A percentile compares a stretch with the other conserved stretches of the same genome.
These are phyloP conservation scores for Paraconiothyrium brasiliense DNA, from an alignment of 2,329 filamentous ascomycete species.

Conservation along the genomic window DNA sequence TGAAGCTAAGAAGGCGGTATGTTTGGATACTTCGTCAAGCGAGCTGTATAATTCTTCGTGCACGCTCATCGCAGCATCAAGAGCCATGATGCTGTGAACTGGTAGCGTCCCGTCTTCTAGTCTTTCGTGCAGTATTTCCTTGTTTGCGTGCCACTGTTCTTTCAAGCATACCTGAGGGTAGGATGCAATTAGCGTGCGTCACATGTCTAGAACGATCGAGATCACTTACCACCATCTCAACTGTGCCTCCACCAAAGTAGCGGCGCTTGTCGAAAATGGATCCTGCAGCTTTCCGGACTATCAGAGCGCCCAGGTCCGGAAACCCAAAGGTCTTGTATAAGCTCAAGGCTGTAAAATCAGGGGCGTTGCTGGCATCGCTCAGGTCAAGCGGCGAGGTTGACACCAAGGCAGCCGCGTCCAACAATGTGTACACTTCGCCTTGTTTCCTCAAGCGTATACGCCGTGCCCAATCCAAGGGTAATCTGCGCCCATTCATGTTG, in stretches of 20 bases:
- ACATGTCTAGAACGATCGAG: background rate
- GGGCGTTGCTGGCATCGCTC: constrained; percentile 65
- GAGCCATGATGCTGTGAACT: constrained; percentile 87
- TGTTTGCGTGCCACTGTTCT: constrained; percentile 84
- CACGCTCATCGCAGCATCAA: constrained; percentile 76
- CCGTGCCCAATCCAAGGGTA: constrained; percentile 74
- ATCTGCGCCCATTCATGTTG: constrained; percentile 84
- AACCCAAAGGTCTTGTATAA: constrained; percentile 99
- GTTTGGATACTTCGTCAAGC: constrained; percentile 73
- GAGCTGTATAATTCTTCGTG: constrained; percentile 76
- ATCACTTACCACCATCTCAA: constrained; percentile 76
- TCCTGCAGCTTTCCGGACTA: constrained; percentile 78
- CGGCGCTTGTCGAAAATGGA: constrained; percentile 70
- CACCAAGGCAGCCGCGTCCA: constrained; percentile 85
- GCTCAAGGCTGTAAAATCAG: constrained; percentile 88
- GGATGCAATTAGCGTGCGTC: background rate
- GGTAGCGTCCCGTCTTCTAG: constrained; percentile 93
- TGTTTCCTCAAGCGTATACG: constrained; percentile 54
- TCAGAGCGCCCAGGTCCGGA: constrained; percentile 85
- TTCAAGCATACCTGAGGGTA: constrained; percentile 64
- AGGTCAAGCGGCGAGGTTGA: constrained; percentile 82
- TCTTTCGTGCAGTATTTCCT: constrained; percentile 79
- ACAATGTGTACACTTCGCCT: constrained; percentile 68
- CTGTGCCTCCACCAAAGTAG: constrained; percentile 95
- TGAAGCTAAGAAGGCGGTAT: constrained; percentile 72